Conservation (phyloP, 108 stramenopile genomes). For the Pseudonitzschia multiseries region DNA sequence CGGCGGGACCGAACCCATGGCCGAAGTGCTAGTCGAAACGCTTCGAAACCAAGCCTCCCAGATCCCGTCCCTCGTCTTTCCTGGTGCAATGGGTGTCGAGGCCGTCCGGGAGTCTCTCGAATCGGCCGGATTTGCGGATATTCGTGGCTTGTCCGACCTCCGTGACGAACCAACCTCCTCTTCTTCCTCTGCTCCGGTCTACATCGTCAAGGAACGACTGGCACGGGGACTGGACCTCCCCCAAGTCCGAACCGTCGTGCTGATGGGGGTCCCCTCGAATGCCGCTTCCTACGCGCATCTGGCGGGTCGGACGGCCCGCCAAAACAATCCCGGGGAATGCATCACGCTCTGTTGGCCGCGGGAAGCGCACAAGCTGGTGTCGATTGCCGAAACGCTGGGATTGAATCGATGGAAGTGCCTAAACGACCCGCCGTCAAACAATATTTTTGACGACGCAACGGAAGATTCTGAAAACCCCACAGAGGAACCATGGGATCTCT, state of each 20-base stretch:
- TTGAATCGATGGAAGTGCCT: constrained; percentile 16
- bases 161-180: not conserved
- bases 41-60: constrained; percentile 11
- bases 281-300: constrained; percentile 71
- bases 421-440: not conserved
- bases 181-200: constrained; percentile 44
- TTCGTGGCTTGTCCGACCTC: constrained; percentile 41
- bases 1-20: not conserved
- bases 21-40: constrained; percentile 4
- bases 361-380: constrained; percentile 43
- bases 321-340: constrained; percentile 42
- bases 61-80: constrained; percentile 57
- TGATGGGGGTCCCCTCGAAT: constrained; percentile 57
- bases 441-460: not conserved
- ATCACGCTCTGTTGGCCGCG: constrained; percentile 47
- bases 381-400: constrained; percentile 54
- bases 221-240: constrained; percentile 72
- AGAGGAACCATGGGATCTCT: constrained; percentile 6
- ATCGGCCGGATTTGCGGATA: constrained; percentile 40
- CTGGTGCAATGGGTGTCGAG: constrained; percentile 62
- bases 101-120: constrained; percentile 40
- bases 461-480: not conserved
- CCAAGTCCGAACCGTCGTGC: constrained; percentile 54
- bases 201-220: constrained; percentile 65
- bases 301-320: constrained; percentile 72